Conservation (phyloP, 768 basidiomycete species). For the Hygrophorus pudorinus region DNA sequence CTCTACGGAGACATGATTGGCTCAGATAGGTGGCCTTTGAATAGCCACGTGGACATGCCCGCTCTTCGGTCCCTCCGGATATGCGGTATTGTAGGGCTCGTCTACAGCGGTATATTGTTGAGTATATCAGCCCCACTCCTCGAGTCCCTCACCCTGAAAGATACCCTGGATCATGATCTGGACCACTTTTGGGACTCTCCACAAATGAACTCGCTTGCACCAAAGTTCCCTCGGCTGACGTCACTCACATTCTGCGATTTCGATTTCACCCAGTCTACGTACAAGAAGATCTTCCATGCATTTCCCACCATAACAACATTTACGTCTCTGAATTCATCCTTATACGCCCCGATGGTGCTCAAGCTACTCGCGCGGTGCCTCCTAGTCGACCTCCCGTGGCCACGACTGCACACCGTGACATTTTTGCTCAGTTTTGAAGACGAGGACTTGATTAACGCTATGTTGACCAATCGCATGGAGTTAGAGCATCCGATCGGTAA, state of each 20-base stretch:
- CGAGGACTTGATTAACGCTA: constrained; percentile 14
- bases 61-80: constrained; percentile 31
- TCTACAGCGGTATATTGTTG: constrained; percentile 29
- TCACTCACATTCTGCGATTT: constrained; percentile 32
- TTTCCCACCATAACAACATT: constrained; percentile 27
- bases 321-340: constrained; percentile 15
- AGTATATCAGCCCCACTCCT: constrained; percentile 29
- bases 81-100: constrained; percentile 24
- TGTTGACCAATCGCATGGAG: constrained; percentile 16
- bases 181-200: constrained; percentile 23
- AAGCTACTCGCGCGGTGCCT: constrained; percentile 14
- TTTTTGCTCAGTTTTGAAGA: constrained; percentile 21
- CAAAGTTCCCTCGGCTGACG: constrained; percentile 24
- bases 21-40: constrained; percentile 16
- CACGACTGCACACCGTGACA: constrained; percentile 21
- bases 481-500: constrained; percentile 20
- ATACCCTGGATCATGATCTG: constrained; percentile 31
- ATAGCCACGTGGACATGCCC: constrained; percentile 22
- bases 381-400: constrained; percentile 21
- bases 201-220: constrained; percentile 3
- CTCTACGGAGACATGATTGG: constrained; percentile 33
- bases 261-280: constrained; percentile 24
- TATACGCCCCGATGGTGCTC: constrained; percentile 18
- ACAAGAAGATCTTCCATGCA: constrained; percentile 18
- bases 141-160: constrained; percentile 32